Base-by-base conservation (phyloP, 257 asterid species). In the Misopates orontium region DNA sequence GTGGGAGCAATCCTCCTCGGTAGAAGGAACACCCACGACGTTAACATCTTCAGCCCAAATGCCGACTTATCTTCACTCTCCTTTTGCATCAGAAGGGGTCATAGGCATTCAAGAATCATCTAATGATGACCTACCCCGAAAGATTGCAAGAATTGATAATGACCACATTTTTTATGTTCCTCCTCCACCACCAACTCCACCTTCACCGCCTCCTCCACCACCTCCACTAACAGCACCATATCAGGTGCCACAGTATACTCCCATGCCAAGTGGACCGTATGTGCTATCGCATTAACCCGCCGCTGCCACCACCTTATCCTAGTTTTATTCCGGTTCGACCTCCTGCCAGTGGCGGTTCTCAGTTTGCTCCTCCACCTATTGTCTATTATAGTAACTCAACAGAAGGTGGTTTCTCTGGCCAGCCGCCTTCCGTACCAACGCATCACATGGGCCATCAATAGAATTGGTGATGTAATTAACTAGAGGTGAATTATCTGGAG, bases 11-110 rank as follows among this genome's bases (percentile, higher is more conserved):
- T n/a, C n/a, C n/a, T n/a, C n/a, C n/a, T n/a, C n/a, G n/a, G n/a
- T n/a, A n/a, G n/a, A n/a, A n/a, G n/a, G n/a, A n/a, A n/a, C n/a
- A n/a, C n/a, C n/a, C n/a, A n/a, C n/a, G n/a, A n/a, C 36, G 4
- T 28, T 28, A 2, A n/a, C n/a, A n/a, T n/a, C n/a, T n/a, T n/a
- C n/a, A n/a, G n/a, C n/a, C n/a, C n/a, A n/a, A n/a, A n/a, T n/a
- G n/a, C n/a, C n/a, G n/a, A n/a, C n/a, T n/a, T n/a, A n/a, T n/a
- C n/a, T n/a, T n/a, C n/a, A n/a, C n/a, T n/a, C n/a, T n/a, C n/a
- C n/a, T n/a, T n/a, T n/a, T n/a, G 36, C 36, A 73, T 79, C 95
- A 0, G 97, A 86, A 65, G 95, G 96, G 53, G 88, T 89, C 39
- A 85, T 87, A n/a, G n/a, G n/a, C n/a, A 42, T 55, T 21, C 71